Conservation (phyloP, 1,284 basidiomycete genomes). For the Ustilago esculenta region DNA sequence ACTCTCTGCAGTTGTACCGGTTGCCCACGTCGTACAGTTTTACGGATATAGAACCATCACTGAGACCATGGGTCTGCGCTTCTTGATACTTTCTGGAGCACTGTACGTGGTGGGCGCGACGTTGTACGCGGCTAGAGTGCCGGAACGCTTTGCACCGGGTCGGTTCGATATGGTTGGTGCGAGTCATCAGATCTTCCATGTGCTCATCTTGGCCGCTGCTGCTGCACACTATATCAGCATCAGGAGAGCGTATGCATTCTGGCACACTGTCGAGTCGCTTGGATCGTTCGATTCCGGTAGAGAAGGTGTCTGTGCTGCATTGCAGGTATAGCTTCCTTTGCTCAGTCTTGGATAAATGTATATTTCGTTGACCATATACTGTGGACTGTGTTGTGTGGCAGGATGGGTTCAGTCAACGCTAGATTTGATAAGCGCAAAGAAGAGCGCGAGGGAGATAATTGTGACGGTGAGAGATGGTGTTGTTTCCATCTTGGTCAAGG, state of each 20-base stretch:
- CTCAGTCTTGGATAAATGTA: no score
- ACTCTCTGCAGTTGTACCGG: conserved; percentile 77
- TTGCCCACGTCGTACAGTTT: conserved; percentile 73
- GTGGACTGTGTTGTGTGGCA: no score
- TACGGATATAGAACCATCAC: conserved; percentile 68
- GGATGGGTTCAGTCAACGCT: background rate
- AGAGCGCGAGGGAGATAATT: background rate
- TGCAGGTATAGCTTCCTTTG: conserved; percentile 13
- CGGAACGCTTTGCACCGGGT: conserved; percentile 80
- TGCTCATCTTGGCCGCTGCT: conserved; percentile 81
- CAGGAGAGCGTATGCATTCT: conserved; percentile 58
- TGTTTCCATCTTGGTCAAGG: background rate
- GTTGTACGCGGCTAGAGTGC: conserved; percentile 76
- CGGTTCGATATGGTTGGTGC: conserved; percentile 78
- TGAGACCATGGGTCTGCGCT: conserved; percentile 57
- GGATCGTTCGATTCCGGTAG: conserved; percentile 7
- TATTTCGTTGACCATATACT: no score
- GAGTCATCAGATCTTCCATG: conserved; percentile 74
- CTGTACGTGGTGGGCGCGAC: conserved; percentile 58
- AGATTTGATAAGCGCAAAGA: conserved; percentile 5
- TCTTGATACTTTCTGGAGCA: conserved; percentile 48
- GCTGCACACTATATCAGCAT: conserved; percentile 75
- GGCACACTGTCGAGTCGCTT: conserved; percentile 59
- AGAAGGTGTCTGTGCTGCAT: conserved; percentile 41
- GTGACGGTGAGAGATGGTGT: conserved; percentile 1